Percentiles rank a stretch among this genome's conserved stretches.
Evolutionary conservation across 805 yeast genomes (phyloP).

Genomic region (Candida caryicola): DNA sequence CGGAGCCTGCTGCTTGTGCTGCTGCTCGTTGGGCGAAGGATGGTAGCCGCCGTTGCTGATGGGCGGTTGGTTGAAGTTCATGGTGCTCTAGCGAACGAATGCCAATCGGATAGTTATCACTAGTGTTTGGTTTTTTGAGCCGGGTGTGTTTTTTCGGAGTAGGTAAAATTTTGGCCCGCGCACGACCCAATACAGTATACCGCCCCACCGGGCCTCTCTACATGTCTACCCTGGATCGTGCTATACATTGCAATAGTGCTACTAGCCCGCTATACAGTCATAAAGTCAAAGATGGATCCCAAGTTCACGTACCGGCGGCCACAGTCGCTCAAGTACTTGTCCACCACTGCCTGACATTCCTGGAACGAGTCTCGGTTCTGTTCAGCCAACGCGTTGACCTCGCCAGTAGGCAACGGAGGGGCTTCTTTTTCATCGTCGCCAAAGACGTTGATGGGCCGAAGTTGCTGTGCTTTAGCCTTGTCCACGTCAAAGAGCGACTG

Average conservation of each 20-base stretch:
- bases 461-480: constrained; percentile 56
- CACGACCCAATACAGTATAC: constrained; percentile 5
- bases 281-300: constrained; percentile 71
- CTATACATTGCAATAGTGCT: too few relatives aligned
- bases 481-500: constrained; percentile 78
- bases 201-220: too few relatives aligned
- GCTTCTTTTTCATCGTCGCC: constrained; percentile 27
- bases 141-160: too few relatives aligned
- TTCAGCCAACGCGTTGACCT: constrained; percentile 71
- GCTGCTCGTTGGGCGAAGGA: constrained; percentile 14
- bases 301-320: constrained; percentile 89
- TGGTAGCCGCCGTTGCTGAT: constrained; percentile 10
- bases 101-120: too few relatives aligned
- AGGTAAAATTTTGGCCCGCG: not conserved
- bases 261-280: constrained; percentile 30
- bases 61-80: constrained; percentile 15
- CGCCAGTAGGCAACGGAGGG: constrained; percentile 44
- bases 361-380: constrained; percentile 68
- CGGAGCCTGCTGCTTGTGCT: constrained; percentile 18
- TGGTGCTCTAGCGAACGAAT: constrained; percentile 1
- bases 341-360: constrained; percentile 54
- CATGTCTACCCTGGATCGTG: too few relatives aligned
- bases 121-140: too few relatives aligned
- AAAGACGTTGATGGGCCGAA: constrained; percentile 52
- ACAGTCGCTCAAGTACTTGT: constrained; percentile 71